Base-by-base conservation (phyloP, 139 green algal genomes). In the Limnomonas spitsbergensis region DNA sequence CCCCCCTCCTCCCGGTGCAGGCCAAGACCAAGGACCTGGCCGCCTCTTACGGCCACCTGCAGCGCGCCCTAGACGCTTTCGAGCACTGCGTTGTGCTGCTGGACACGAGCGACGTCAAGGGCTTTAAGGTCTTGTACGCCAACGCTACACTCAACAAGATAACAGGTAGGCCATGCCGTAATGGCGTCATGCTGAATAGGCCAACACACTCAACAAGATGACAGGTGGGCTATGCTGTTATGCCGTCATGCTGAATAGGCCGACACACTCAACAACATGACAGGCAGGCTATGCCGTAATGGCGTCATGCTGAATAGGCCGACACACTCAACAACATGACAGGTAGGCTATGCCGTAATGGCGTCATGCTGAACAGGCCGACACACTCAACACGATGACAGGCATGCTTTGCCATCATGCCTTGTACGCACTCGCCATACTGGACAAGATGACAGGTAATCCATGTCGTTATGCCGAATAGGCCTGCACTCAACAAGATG, bases 61-160 rank as follows among this genome's bases (percentile, higher is more conserved):
- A 83, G 52, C 83, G 83, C 35, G 79, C 83, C 1, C 38, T 88
- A n/a, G 83, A 88, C 67, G 80, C 76, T 61, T 84, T 85, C n/a
- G 83, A 88, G 27, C 76, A 84, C 72, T 88, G 83, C 38, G 83
- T 88, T 34, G 72, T 73, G 35, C 83, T 88, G 38, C 40, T 88
- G 66, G 83, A 88, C 47, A 61, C 47, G 66, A 84, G 74, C 1
- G 20, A 52, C 42, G 38, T 37, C 3, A 24, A 61, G 2, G 82
- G 82, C 31, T 84, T 75, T 78, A 35, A 66, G 38, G 61, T 87
- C 0, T 26, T 82, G 20, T 87, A 80, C 52, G 71, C 81, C 27
- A 87, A 87, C 72, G 76, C 79, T 4, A 42, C 71, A 0, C 76
- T 66, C 40, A 74, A 52, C 56, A 82, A 84, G 32, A 29, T 70